Evolutionary conservation across 1,139 yeast genomes (phyloP), one percentile per base, ranked within the genome.

Genomic region (Hansenula lynferdii): DNA sequence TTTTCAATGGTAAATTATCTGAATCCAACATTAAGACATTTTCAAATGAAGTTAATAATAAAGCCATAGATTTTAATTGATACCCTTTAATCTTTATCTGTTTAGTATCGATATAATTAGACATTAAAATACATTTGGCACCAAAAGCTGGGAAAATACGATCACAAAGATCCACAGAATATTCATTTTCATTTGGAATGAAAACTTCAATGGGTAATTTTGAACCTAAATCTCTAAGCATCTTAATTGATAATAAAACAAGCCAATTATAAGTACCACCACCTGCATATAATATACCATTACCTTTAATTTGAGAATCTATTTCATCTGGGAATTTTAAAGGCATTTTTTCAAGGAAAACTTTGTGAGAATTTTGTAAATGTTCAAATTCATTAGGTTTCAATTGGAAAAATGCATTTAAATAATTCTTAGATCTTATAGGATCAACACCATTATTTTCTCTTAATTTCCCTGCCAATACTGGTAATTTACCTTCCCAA

Each of bases 281-380:
- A 20, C 92, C 92, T 17, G 84, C 89, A 51, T 77, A 81, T 1
- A 85, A 92, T 26, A 85, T 77, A 11, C 96, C 96, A 41, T 75
- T 68, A 1, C 92, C 90, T 17, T 62, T 53, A 51, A 50, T 49
- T 4, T 49, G 33, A 5, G 35, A 21, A 2, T 45, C 42, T 5
- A 53, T 28, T 1, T 38, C 34, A 2, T 39, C 42, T 11, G 57
- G 57, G 31, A 32, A 50, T 8, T 38, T 22, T 2, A 41, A 27
- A 4, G 57, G 57, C 28, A 53, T 29, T 1, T 31, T 26, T 2
- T 48, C 42, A 16, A 53, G 16, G 24, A 49, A 42, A 14, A 30
- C 37, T 10, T 41, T 41, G 31, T 53, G 58, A 8, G 54, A 45
- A 3, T 38, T 31, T 25, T 48, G 41, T n/a, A 51, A 23, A 6